These are phyloP conservation scores for Phytophthora niederhauseri DNA, from an alignment of 352 stramenopile genomes.

Conservation along the genomic window DNA sequence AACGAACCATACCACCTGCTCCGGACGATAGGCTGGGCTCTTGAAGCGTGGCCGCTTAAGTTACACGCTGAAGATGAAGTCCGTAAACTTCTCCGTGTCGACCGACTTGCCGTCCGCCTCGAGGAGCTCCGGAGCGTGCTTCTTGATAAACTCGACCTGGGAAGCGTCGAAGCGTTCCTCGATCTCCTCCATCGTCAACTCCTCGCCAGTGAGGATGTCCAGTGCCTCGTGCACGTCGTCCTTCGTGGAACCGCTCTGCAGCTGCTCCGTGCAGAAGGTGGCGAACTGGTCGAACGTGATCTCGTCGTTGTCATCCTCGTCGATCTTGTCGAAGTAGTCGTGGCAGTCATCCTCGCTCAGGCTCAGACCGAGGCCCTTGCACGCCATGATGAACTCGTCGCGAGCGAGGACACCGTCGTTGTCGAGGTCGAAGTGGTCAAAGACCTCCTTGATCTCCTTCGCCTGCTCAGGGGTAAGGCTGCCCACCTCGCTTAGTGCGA, in stretches of 20 bases:
- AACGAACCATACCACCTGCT: slow-evolving; percentile 22
- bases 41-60: slow-evolving; percentile 13
- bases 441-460: slow-evolving; percentile 91
- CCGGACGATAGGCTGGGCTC: slow-evolving; percentile 14
- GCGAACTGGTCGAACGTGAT: slow-evolving; percentile 88
- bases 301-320: slow-evolving; percentile 84
- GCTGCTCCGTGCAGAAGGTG: slow-evolving; percentile 88
- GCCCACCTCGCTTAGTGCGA: slow-evolving; percentile 83
- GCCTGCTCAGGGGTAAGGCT: slow-evolving; percentile 86
- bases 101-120: slow-evolving; percentile 60
- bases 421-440: slow-evolving; percentile 91
- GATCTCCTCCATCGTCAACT: slow-evolving; percentile 80
- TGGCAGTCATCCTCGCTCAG: slow-evolving; percentile 91
- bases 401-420: slow-evolving; percentile 85
- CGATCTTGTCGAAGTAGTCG: slow-evolving; percentile 89
- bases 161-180: slow-evolving; percentile 81
- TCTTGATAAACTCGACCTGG: slow-evolving; percentile 84
- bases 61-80: slow-evolving; percentile 86
- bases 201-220: slow-evolving; percentile 75
- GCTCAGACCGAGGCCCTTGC: slow-evolving; percentile 86
- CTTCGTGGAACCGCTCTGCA: slow-evolving; percentile 86
- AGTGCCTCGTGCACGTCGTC: slow-evolving; percentile 85
- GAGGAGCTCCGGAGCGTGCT: slow-evolving; percentile 60
- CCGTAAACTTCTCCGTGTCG: slow-evolving; percentile 77
- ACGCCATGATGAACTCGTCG: slow-evolving; percentile 92